A percentile compares a stretch with the other conserved stretches of the same genome.
These are phyloP conservation scores for Rubroboletus pulcherrimus DNA, from an alignment of 768 basidiomycete genomes.

Conservation along the genomic window DNA sequence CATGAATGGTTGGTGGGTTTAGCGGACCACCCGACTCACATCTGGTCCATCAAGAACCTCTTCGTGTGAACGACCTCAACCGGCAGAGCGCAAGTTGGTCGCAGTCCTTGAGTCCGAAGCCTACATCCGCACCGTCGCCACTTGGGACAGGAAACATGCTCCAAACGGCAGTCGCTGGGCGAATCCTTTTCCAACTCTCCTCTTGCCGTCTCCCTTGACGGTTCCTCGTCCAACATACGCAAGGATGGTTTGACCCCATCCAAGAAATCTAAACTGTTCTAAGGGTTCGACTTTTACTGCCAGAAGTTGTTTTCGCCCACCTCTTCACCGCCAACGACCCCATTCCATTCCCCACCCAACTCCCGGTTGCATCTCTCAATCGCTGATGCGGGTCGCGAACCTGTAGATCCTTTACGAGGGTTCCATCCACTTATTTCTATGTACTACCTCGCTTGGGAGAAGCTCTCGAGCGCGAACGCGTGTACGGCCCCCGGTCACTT, in stretches of 20 bases:
- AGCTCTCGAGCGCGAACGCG: constrained; percentile 89
- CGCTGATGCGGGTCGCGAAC: constrained; percentile 46
- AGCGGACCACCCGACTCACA: constrained; percentile 76
- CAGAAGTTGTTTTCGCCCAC: constrained; percentile 74
- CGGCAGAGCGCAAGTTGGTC: constrained; percentile 61
- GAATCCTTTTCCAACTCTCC: constrained; percentile 62
- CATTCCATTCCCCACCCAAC: constrained; percentile 57
- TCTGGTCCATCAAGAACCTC: constrained; percentile 84
- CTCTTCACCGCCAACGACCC: constrained; percentile 47
- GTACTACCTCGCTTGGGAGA: constrained; percentile 94
- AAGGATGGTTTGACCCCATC: constrained; percentile 42
- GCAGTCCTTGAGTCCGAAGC: constrained; percentile 73
- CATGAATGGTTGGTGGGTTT: constrained; percentile 92
- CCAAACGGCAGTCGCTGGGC: constrained; percentile 45
- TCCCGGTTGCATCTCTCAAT: constrained; percentile 57
- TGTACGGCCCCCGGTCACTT: constrained; percentile 94
- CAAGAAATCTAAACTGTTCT: constrained; percentile 81
- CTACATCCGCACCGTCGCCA: constrained; percentile 67
- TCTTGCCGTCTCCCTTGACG: constrained; percentile 60
- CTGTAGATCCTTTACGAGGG: constrained; percentile 80
- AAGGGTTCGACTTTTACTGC: constrained; percentile 91
- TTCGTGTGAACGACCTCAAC: constrained; percentile 87
- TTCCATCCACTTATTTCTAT: constrained; percentile 96
- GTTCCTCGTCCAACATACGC: constrained; percentile 40
- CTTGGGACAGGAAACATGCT: constrained; percentile 73